Base-by-base conservation (phyloP, 2,329 filamentous ascomycete species). In the Colletotrichum gloeosporioides region DNA sequence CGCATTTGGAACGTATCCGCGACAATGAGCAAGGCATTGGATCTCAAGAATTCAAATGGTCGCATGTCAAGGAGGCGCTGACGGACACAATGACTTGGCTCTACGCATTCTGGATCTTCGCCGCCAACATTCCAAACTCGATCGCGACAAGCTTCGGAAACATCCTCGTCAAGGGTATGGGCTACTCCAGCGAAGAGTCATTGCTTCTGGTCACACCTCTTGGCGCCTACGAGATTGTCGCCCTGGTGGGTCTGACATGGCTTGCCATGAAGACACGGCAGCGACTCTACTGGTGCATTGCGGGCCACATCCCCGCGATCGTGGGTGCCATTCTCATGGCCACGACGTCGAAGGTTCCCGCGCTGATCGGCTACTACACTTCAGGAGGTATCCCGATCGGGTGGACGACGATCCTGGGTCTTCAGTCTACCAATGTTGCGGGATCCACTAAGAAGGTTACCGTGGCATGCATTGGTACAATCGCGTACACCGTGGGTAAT, bases 21-120 rank as follows among this genome's bases (percentile, higher is more conserved):
- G 83, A 89, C 36, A 94, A 94, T 77, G 89, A 93, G 76, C 92
- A 94, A 80, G 93, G 93, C 6, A 92, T 94, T 25, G 92, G 92
- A 6, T 94, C 94, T 79, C 93, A 92, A 83, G 90, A 94, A 78
- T 93, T 91, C 83, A 93, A 93, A 80, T 82, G 87, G 80, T 90
- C 93, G 70, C 93, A 95, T 80, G 84, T 93, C 53, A 82, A 81
- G 65, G 84, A 83, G 67, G 81, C 78, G 0, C 55, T 82, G 8
- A 62, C 78, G 10, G 82, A 83, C 31, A 34, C 73, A 12, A 82
- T 82, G 69, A 75, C 78, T 1, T 82, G 81, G 80, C 69, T 80
- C 9, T 76, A 84, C 27, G 75, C 82, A 12, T 63, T 80, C 22
- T 78, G 81, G 44, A 78, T 80, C 25, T 69, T 83, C 6, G 77